Conservation (phyloP, 352 stramenopile genomes). For the Globisporangium emineosum region DNA sequence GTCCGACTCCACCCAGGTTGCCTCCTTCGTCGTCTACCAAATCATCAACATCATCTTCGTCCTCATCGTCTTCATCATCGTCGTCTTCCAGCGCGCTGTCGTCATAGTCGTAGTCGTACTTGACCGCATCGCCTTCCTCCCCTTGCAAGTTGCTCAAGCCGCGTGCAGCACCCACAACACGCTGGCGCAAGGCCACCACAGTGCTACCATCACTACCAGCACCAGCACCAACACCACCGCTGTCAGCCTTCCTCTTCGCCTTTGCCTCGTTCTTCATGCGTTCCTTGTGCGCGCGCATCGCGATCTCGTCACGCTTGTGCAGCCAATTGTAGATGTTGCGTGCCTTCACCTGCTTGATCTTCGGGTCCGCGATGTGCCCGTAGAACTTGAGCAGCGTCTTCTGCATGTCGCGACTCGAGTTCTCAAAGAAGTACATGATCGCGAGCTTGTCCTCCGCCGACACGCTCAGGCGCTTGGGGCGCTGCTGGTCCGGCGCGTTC, state of each 20-base stretch:
- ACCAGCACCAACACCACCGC: not conserved
- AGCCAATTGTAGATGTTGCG: conserved; percentile 17
- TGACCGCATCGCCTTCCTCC: not conserved
- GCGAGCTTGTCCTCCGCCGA: conserved; percentile 13
- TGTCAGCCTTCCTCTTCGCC: not conserved
- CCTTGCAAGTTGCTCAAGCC: not conserved
- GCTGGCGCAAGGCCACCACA: not conserved
- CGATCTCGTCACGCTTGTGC: conserved; percentile 12
- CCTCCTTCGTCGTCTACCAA: not conserved
- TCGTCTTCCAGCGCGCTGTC: not conserved
- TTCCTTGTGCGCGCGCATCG: conserved; percentile 6
- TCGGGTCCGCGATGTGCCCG: conserved; percentile 11
- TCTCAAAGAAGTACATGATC: conserved; percentile 15
- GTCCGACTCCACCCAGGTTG: not conserved
- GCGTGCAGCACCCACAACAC: not conserved
- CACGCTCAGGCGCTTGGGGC: not conserved
- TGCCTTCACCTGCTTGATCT: conserved; percentile 10
- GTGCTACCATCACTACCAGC: not conserved
- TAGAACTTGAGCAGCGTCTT: conserved; percentile 18
- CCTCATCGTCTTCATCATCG: not conserved
- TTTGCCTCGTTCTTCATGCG: not conserved
- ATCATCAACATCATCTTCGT: not conserved
- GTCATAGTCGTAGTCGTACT: not conserved
- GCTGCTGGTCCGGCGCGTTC: conserved; percentile 10
- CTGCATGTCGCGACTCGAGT: conserved; percentile 12